Percentiles rank a stretch among this genome's conserved stretches.
Conservation (phyloP, 768 basidiomycete species). For the Lanmaoa pseudosensibilis region DNA sequence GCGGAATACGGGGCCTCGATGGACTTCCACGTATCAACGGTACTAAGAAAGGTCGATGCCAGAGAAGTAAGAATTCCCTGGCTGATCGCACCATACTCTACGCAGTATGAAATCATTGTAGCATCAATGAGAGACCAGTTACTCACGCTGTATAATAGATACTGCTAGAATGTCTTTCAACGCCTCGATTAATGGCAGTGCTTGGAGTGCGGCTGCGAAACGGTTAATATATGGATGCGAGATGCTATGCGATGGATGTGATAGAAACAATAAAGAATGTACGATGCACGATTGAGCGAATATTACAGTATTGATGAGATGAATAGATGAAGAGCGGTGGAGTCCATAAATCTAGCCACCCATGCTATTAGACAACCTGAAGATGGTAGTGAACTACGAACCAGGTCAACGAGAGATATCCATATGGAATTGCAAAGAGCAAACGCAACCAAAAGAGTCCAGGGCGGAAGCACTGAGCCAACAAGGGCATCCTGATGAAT, state of each 20-base stretch:
- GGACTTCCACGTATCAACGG: constrained; percentile 11
- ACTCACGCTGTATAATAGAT: constrained; percentile 28
- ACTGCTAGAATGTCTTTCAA: constrained; percentile 19
- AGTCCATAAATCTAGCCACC: constrained; percentile 29
- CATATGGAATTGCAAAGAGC: no score
- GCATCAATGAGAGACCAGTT: not conserved
- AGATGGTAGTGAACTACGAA: no score
- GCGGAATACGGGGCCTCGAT: constrained; percentile 9
- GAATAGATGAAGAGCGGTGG: constrained; percentile 15
- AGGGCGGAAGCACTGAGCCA: no score
- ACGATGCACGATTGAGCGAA: constrained; percentile 25
- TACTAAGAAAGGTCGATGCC: constrained; percentile 9
- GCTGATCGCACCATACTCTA: constrained; percentile 33
- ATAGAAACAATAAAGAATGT: constrained; percentile 16
- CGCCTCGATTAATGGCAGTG: constrained; percentile 17
- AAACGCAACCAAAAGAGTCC: no score
- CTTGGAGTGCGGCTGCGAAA: constrained; percentile 13
- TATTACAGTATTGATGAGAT: constrained; percentile 25
- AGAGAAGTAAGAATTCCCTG: constrained; percentile 22
- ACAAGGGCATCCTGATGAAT: no score
- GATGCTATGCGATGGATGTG: constrained; percentile 1
- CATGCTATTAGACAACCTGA: no score
- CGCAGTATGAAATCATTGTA: not conserved
- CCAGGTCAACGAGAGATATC: no score
- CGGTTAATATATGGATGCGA: constrained; percentile 1